Conservation (phyloP, 371 early-diverging fungal genomes). For the Rhizopus stolonifer region DNA sequence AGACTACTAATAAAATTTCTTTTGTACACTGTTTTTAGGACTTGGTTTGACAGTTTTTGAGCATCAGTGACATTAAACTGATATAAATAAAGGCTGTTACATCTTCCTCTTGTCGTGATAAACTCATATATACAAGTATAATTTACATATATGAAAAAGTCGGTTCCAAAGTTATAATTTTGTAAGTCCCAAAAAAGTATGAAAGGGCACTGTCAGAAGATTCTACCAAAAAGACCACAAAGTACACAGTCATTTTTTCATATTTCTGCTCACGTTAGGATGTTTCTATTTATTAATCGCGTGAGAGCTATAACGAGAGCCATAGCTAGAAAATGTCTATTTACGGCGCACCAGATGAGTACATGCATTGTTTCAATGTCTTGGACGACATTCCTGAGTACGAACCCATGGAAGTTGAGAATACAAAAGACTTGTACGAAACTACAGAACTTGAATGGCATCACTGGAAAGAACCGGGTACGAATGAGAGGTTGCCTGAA, state of each 20-base stretch:
- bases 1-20: slow-evolving; percentile 1
- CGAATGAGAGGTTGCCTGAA: too few species aligned
- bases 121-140: slow-evolving; percentile 2
- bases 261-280: slow-evolving; percentile 4
- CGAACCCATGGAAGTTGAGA: too few species aligned
- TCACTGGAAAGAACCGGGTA: too few species aligned
- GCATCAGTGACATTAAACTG: slow-evolving; percentile 6
- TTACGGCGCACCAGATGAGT: too few species aligned
- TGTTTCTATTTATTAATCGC: background rate
- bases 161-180: slow-evolving; percentile 8
- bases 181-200: slow-evolving; percentile 2
- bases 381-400: too few species aligned
- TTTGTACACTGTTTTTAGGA: slow-evolving; percentile 1
- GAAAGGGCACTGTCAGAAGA: background rate
- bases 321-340: slow-evolving; percentile 2
- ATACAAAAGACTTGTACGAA: too few species aligned
- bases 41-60: slow-evolving; percentile 3
- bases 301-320: slow-evolving; percentile 4
- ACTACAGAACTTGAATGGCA: too few species aligned
- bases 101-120: slow-evolving; percentile 4
- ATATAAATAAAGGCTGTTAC: slow-evolving; percentile 4
- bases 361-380: too few species aligned
- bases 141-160: slow-evolving; percentile 4
- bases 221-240: slow-evolving; percentile 2
- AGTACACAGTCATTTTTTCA: too few species aligned